Evolutionary conservation across 306 rosid species (phyloP).

Genomic region (Sicyos edulis): DNA sequence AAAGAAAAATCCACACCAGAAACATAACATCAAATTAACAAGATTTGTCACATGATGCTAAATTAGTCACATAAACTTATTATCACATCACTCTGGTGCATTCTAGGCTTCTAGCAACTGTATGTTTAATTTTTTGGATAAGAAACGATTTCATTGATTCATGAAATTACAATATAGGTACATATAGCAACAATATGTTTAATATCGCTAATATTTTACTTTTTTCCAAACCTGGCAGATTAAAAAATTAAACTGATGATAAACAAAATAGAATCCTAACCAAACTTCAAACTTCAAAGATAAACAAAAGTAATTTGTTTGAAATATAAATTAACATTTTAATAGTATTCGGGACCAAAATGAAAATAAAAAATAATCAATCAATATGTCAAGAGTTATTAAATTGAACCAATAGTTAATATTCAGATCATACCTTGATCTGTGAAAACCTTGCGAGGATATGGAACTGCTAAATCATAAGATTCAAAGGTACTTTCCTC

Average conservation of each 20-base stretch:
- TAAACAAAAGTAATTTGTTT: not conserved
- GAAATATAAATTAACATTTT: not conserved
- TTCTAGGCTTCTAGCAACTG: not conserved
- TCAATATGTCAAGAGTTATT: not conserved
- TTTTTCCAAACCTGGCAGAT: not conserved
- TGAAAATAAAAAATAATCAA: not conserved
- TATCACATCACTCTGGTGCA: not conserved
- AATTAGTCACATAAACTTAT: not conserved
- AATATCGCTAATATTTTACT: not conserved
- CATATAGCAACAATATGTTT: not conserved
- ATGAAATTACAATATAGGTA: too few relatives aligned
- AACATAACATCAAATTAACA: not conserved
- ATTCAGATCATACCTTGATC: conserved; percentile 35
- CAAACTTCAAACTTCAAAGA: not conserved
- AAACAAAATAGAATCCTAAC: not conserved
- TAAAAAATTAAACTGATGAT: not conserved
- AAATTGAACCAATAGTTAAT: not conserved
- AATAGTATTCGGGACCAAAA: not conserved
- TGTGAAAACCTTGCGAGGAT: conserved; percentile 49
- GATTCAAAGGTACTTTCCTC: conserved; percentile 29
- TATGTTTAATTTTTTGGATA: not conserved
- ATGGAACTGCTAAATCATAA: conserved; percentile 55
- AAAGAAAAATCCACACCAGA: not conserved
- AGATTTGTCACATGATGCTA: not conserved
- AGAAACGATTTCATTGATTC: too few relatives aligned